Percentiles rank a stretch among this genome's conserved stretches.
Evolutionary conservation across 495 filamentous ascomycete genomes (phyloP).

Genomic region (Tuber brumale): DNA sequence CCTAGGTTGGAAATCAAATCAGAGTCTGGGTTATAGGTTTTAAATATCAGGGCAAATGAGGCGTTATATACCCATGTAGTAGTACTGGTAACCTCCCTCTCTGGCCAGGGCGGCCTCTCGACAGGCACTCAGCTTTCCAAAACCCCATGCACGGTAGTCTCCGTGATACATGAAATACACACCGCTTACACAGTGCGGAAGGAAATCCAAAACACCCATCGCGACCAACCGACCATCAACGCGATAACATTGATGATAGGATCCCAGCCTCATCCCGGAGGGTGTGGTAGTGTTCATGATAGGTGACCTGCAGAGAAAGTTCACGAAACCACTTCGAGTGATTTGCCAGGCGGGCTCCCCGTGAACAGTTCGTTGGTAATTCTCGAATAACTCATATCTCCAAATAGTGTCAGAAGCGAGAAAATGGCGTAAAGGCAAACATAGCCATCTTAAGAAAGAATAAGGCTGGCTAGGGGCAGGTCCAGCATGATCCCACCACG

Average conservation of each 20-base stretch:
- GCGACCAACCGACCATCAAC: slow-evolving; percentile 84
- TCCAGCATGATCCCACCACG: background rate
- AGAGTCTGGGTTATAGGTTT: slow-evolving; percentile 51
- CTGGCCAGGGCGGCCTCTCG: slow-evolving; percentile 72
- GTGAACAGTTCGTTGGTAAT: slow-evolving; percentile 81
- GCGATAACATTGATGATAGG: slow-evolving; percentile 93
- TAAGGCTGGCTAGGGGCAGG: background rate
- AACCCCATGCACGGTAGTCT: slow-evolving; percentile 67
- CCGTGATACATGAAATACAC: slow-evolving; percentile 94
- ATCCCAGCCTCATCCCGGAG: slow-evolving; percentile 60
- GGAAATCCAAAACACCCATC: slow-evolving; percentile 78
- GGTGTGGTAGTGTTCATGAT: slow-evolving; percentile 51
- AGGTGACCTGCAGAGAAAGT: slow-evolving; percentile 79
- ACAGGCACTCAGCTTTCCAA: slow-evolving; percentile 84
- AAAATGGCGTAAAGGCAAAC: slow-evolving; percentile 3
- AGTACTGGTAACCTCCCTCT: slow-evolving; percentile 66
- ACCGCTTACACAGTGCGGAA: slow-evolving; percentile 80
- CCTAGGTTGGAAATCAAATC: slow-evolving; percentile 46
- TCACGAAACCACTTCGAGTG: slow-evolving; percentile 61
- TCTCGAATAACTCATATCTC: slow-evolving; percentile 63
- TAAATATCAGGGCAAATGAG: background rate
- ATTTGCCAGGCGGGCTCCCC: slow-evolving; percentile 63
- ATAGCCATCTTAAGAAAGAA: background rate
- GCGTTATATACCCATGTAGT: slow-evolving; percentile 60
- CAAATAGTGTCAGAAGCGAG: slow-evolving; percentile 10